These are phyloP conservation scores for Penicillium thymicola DNA, from an alignment of 2,329 filamentous ascomycete genomes.

Conservation along the genomic window DNA sequence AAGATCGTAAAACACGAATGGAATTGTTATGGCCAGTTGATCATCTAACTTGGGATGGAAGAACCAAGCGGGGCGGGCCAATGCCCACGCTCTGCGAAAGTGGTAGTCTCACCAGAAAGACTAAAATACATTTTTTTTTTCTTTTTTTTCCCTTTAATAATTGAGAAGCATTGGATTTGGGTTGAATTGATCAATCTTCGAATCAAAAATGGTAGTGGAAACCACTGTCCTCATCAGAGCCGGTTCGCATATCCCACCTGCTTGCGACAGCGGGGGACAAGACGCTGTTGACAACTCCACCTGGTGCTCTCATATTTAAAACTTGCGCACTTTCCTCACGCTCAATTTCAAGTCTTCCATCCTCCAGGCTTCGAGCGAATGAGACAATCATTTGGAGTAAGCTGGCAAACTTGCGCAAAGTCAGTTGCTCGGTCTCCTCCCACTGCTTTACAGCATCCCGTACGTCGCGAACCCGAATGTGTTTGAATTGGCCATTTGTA, in stretches of 20 bases:
- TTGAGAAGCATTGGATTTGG: neutral
- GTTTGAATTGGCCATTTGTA: slow-evolving; percentile 41
- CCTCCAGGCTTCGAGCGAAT: slow-evolving; percentile 18
- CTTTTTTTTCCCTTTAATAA: too few species aligned
- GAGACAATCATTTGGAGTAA: slow-evolving; percentile 17
- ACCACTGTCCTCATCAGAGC: neutral
- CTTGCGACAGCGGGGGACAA: neutral
- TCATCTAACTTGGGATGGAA: too few species aligned
- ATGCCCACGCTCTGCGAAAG: too few species aligned
- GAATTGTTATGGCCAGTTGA: too few species aligned
- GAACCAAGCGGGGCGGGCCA: too few species aligned
- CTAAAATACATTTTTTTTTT: too few species aligned
- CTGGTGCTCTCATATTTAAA: slow-evolving; percentile 32
- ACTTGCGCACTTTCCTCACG: slow-evolving; percentile 22
- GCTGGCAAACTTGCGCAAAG: slow-evolving; percentile 14
- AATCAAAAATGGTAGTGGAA: neutral
- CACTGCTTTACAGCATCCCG: slow-evolving; percentile 38
- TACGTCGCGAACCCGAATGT: slow-evolving; percentile 42
- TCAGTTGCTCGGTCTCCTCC: slow-evolving; percentile 39
- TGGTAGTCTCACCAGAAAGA: too few species aligned
- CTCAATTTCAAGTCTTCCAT: slow-evolving; percentile 24
- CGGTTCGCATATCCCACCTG: neutral
- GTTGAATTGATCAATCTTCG: neutral
- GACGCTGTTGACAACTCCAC: slow-evolving; percentile 5
- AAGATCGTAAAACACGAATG: too few species aligned